Evolutionary conservation across 345 rosid species (phyloP), one percentile per base, ranked within the genome.

Genomic region (Rubroshorea leprosula): DNA sequence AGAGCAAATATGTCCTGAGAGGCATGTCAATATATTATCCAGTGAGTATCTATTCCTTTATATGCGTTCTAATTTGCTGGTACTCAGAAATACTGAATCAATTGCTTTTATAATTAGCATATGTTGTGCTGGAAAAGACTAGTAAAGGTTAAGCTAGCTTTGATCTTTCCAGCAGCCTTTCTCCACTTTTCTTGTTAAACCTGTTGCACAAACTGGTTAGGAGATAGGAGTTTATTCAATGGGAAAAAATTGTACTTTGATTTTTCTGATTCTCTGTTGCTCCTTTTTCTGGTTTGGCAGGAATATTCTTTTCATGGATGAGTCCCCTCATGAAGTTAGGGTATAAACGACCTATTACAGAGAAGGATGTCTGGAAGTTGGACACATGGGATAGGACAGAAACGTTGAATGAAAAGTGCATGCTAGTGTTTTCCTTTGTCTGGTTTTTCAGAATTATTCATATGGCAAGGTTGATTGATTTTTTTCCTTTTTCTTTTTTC

Each of bases 1-100:
- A 73, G 90, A 90, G 72, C 70, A 78, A 55, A 79, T 85, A 66
- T 90, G 96, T 57, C 97, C 97, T 6, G 97, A 90, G 79, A 74
- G 83, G 57, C 85, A 71, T 23, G 86, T 11, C 72, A 87, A 74
- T 74, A 54, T 90, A 62, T 61, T 86, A 38, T 39, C 45, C 3
- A 39, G 45, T 39, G 16, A 39, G 45, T 39, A 16, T 8, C 31
- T 27, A 27, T 27, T 27, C 31, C 8, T 27, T 4, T 8, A 3
- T 8, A 27, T 3, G 31, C 8, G 31, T 27, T 27, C 31, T 27
- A 4, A 8, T 27, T 19, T 8, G 31, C 31, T 27, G 8, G 31
- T 8, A 27, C 8, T 27, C 31, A 27, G 4, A 27, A 27, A 27
- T 3, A 55, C 64, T 65, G 90, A 82, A 63, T 68, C 68, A 48